Conservation (phyloP, 1,284 basidiomycete species). For the Apiotrichum siamense region DNA sequence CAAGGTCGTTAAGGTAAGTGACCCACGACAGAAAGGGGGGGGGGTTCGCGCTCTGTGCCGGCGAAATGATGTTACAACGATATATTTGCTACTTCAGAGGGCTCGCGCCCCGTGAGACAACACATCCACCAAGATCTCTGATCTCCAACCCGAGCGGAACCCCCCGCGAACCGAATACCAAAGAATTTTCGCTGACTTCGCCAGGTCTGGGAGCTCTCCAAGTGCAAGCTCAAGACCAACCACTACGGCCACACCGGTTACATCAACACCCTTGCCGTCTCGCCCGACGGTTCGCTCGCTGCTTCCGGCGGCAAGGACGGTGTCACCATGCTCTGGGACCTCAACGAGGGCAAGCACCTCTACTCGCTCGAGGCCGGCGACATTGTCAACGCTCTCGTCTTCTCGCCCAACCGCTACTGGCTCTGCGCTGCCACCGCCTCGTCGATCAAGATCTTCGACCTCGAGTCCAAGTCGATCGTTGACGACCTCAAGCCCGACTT, state of each 20-base stretch:
- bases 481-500: constrained; percentile 91
- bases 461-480: constrained; percentile 98
- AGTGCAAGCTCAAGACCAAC: constrained; percentile 99
- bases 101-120: constrained; percentile 62
- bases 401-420: constrained; percentile 99
- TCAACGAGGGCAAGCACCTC: constrained; percentile 99
- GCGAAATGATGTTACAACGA: constrained; percentile 52
- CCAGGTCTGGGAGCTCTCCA: constrained; percentile 99
- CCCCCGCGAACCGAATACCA: background rate
- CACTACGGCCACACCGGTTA: constrained; percentile 99
- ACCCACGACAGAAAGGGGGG: background rate
- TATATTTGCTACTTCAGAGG: constrained; percentile 84
- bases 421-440: constrained; percentile 96
- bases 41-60: no score
- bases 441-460: constrained; percentile 98
- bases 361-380: constrained; percentile 99
- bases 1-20: constrained; percentile 97
- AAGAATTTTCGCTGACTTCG: constrained; percentile 11
- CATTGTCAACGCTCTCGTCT: constrained; percentile 97
- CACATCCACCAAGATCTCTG: constrained; percentile 71
- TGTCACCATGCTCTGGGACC: constrained; percentile 99
- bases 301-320: constrained; percentile 99
- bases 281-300: constrained; percentile 97
- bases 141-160: constrained; percentile 45
- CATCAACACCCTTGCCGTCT: constrained; percentile 98